phyloP scores from a whole-genome alignment of 2,329 filamentous ascomycete species.

The Claviceps fusiformis region DNA sequence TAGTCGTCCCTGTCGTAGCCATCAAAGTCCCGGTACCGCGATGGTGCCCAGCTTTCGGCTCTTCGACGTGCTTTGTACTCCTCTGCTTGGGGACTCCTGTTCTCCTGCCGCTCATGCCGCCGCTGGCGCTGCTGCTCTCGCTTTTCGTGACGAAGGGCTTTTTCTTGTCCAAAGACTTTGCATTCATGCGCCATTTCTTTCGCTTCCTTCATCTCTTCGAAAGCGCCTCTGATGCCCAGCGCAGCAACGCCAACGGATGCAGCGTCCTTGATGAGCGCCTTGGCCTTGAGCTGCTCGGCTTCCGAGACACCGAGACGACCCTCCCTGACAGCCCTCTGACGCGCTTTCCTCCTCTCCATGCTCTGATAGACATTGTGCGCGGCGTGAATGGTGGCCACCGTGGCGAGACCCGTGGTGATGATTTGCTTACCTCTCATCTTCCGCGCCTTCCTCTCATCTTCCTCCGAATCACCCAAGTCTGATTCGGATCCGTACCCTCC shows the following conservation, averaged over 20 bases:
- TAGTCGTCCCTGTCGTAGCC: constrained; percentile 27
- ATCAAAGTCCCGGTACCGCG: constrained; percentile 23
- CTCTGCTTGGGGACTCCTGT: constrained; percentile 18
- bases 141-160: constrained; percentile 33
- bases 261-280: constrained; percentile 42
- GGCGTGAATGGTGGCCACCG: constrained; percentile 47
- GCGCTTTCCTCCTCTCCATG: constrained; percentile 40
- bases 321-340: constrained; percentile 39
- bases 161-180: constrained; percentile 35
- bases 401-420: constrained; percentile 40
- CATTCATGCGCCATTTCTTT: constrained; percentile 35
- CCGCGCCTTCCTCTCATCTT: constrained; percentile 38
- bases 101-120: background rate
- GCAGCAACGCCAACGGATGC: constrained; percentile 46
- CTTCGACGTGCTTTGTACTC: constrained; percentile 18
- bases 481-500: constrained; percentile 35
- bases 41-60: constrained; percentile 31
- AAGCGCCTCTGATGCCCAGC: constrained; percentile 42
- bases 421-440: constrained; percentile 52
- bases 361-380: constrained; percentile 45
- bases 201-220: constrained; percentile 42
- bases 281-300: constrained; percentile 43
- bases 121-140: constrained; percentile 24
- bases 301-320: constrained; percentile 36
- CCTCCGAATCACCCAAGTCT: constrained; percentile 43